These are phyloP conservation scores for Oryza meridionalis DNA, from an alignment of 176 grass and related monocot genomes.

Conservation along the genomic window DNA sequence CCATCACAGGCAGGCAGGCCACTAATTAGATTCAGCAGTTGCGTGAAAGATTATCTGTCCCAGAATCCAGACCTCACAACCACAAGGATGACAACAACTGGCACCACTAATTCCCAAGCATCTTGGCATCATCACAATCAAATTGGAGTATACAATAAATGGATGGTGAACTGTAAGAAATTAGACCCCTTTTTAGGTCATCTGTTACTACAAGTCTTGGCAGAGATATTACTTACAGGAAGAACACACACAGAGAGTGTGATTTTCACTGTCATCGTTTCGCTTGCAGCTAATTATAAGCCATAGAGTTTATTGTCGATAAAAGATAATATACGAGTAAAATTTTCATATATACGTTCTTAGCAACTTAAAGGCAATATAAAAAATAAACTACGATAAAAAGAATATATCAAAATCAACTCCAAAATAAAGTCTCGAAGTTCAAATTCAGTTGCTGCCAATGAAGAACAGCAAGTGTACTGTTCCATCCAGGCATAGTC, in stretches of 20 bases:
- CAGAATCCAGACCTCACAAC: not conserved
- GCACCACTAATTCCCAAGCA: not conserved
- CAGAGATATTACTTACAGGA: not conserved
- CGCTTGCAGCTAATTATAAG: too few relatives aligned
- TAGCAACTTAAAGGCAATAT: too few relatives aligned
- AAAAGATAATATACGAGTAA: too few relatives aligned
- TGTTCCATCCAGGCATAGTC: not conserved
- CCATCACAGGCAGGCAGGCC: not conserved
- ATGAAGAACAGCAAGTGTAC: not conserved
- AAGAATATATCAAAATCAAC: too few relatives aligned
- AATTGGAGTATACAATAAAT: not conserved
- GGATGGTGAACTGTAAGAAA: not conserved
- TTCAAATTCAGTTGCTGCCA: not conserved
- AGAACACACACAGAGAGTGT: not conserved
- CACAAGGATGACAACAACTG: not conserved
- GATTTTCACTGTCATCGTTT: not conserved
- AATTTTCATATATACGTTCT: too few relatives aligned
- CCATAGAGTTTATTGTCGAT: too few relatives aligned
- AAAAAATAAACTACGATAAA: too few relatives aligned
- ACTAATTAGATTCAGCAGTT: conserved; percentile 4
- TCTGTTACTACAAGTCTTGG: not conserved
- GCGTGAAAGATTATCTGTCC: conserved; percentile 23
- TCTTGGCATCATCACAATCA: not conserved
- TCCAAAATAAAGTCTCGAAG: too few relatives aligned
- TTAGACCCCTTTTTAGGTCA: not conserved